Base-by-base conservation (phyloP, 1,139 yeast species). In the Saccharomyces hybrid region DNA sequence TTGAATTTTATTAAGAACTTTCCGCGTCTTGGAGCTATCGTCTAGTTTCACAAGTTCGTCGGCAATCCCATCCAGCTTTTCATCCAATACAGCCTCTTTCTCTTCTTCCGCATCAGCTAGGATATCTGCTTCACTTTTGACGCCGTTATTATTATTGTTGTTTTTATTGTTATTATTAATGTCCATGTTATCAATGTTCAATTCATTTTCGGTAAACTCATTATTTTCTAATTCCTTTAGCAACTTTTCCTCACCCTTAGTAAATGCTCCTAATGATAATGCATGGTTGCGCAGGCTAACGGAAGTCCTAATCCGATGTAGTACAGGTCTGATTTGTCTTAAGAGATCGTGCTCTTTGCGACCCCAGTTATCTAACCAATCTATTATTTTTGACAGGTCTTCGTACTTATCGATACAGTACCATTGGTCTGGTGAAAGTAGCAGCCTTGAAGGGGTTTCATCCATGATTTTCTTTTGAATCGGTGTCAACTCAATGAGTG, bases 301-400 rank as follows among this genome's bases (percentile, higher is more conserved):
- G 63, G 90, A 80, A 11, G 77, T 73, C 23, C 70, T 66, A 16
- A 91, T 78, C 19, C 79, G 78, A 8, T 80, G 84, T 60, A 80
- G 78, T 6, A 83, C 76, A 4, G 73, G 71, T 7, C 70, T 60
- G 52, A 90, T 70, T 64, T 88, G 96, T 59, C 84, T 84, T 42
- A 80, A 72, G 49, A 93, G 75, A 46, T 74, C 76, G 8, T 83
- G 76, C 66, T 93, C 99, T 49, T 97, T 76, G 52, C 74, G 75
- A 3, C 98, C 98, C 78, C 84, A 80, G 7, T 82, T 84, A 63
- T 86, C 83, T 54, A 91, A 75, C 89, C 95, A 87, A 11, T 72
- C 66, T 6, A 84, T 59, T 31, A 93, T 69, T n/a, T 66, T 68
- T 1, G 78, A 79, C 38, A 91, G 70, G 53, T 87, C 86, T 9